Conservation (phyloP, 257 asterid species). For the Solanum chilense region DNA sequence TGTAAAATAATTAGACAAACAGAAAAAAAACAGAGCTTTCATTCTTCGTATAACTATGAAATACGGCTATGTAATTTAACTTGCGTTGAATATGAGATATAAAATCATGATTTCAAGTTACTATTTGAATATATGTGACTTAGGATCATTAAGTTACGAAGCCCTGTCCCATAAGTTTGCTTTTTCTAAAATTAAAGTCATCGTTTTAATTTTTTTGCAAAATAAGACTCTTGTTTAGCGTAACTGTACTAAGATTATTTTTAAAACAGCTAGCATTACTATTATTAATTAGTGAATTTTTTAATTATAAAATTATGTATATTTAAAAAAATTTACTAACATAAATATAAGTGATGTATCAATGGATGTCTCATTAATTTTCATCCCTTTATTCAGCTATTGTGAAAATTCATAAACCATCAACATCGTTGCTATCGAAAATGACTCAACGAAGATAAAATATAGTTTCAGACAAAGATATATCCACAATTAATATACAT, state of each 20-base stretch:
- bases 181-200: no score
- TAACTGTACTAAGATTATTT: no score
- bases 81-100: no score
- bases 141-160: no score
- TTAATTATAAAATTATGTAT: no score
- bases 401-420: not conserved
- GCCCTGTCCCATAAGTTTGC: not conserved
- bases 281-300: no score
- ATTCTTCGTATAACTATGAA: not conserved
- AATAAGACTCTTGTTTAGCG: accelerated
- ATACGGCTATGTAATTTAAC: not conserved
- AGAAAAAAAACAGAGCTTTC: not conserved
- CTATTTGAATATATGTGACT: no score
- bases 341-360: no score
- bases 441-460: not conserved
- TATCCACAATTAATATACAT: not conserved
- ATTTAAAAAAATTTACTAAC: no score
- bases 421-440: not conserved
- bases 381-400: not conserved
- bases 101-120: no score
- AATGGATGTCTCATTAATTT: not conserved
- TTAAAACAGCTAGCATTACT: no score
- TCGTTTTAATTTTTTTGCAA: no score
- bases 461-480: not conserved
- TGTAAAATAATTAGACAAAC: not conserved